Percentiles rank a stretch among this genome's conserved stretches.
Conservation (phyloP, 139 green algal species). For the Tetraselmis striata region DNA sequence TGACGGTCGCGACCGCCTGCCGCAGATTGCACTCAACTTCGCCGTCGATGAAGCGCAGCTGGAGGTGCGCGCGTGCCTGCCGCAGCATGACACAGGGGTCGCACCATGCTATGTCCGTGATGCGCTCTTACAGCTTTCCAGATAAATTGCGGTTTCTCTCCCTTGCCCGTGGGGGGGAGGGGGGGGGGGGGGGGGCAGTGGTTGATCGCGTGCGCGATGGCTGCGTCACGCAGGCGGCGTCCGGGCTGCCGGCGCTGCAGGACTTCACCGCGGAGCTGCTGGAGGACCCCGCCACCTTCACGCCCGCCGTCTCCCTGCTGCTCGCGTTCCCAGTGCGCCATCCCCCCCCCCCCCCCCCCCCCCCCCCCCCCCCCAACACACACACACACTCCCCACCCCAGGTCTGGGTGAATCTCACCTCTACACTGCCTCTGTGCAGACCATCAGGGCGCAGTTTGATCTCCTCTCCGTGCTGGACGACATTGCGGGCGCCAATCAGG, state of each 20-base stretch:
- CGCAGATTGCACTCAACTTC: background rate
- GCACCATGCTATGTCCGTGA: too few relatives aligned
- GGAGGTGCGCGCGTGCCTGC: background rate
- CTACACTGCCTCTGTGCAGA: too few relatives aligned
- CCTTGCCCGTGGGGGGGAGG: background rate
- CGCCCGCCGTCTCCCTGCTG: slow-evolving; percentile 30
- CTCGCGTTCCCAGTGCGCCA: slow-evolving; percentile 40
- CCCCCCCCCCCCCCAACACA: too few relatives aligned
- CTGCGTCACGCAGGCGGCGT: slow-evolving; percentile 10
- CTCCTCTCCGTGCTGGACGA: background rate
- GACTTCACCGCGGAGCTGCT: slow-evolving; percentile 20
- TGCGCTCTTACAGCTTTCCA: too few relatives aligned
- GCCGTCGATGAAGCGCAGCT: background rate
- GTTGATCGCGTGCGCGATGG: background rate
- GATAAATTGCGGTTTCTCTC: too few relatives aligned
- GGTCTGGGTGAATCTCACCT: too few relatives aligned
- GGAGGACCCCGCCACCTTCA: slow-evolving; percentile 12
- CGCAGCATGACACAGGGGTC: too few relatives aligned
- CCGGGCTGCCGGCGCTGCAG: slow-evolving; percentile 1
- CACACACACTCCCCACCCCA: too few relatives aligned
- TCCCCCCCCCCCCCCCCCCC: too few relatives aligned
- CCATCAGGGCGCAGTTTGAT: background rate
- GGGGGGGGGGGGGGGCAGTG: background rate
- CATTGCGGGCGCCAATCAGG: background rate
- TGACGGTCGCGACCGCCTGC: too few relatives aligned